A percentile compares a stretch with the other conserved stretches of the same genome.
Evolutionary conservation across 805 yeast species (phyloP).

Genomic region (Metschnikowia dekortorum): DNA sequence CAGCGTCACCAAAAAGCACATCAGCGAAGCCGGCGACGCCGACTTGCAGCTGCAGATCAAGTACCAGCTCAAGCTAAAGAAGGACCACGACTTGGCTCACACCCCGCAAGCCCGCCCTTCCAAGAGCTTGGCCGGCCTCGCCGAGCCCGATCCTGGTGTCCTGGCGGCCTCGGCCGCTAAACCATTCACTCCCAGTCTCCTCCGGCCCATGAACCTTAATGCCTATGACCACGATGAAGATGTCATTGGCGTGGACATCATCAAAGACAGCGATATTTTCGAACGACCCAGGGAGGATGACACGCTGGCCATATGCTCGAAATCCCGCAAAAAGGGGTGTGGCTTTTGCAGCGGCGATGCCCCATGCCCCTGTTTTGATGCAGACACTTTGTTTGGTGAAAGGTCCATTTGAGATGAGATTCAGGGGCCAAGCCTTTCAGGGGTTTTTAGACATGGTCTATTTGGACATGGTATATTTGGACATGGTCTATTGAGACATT

Average conservation of each 20-base stretch:
- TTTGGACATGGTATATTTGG: too few species aligned
- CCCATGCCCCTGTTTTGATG: slow-evolving; percentile 41
- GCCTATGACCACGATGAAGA: slow-evolving; percentile 15
- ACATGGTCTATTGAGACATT: too few species aligned
- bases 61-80: slow-evolving; percentile 16
- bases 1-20: slow-evolving; percentile 32
- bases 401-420: neutral
- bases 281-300: slow-evolving; percentile 3
- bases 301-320: neutral
- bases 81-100: neutral
- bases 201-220: slow-evolving; percentile 17
- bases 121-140: neutral
- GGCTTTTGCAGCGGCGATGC: slow-evolving; percentile 37
- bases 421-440: too few species aligned
- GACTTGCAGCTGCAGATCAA: slow-evolving; percentile 18
- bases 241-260: slow-evolving; percentile 15
- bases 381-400: slow-evolving; percentile 23
- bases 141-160: neutral
- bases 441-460: too few species aligned
- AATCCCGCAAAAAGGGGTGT: slow-evolving; percentile 19
- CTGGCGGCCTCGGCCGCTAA: neutral
- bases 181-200: slow-evolving; percentile 15
- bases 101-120: neutral
- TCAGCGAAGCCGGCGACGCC: slow-evolving; percentile 11
- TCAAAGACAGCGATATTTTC: slow-evolving; percentile 13